Evolutionary conservation across 768 basidiomycete species (phyloP), one percentile per base, ranked within the genome.

Genomic region (Boletus coccyginus): DNA sequence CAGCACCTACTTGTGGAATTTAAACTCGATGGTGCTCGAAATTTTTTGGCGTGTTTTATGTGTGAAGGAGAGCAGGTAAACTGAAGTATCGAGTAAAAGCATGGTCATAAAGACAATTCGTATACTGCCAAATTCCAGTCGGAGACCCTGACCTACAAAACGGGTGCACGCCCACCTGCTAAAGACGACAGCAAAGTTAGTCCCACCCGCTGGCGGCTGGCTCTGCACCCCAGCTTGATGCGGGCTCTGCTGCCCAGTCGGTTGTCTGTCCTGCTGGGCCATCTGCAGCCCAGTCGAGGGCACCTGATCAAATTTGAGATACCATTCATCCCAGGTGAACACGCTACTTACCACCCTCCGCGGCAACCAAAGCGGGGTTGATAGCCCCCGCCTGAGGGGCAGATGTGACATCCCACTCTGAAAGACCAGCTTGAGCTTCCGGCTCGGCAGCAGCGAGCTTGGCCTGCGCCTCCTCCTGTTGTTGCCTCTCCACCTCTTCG

Each of bases 401-500:
- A 69, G 85, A 79, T 52, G 83, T 66, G 51, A 86, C 84, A 63
- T 91, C 90, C 90, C 92, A 92, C 66, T 92, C 90, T 46, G 79
- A 62, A 24, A 74, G 66, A 40, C 78, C 74, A 38, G 77, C 74
- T 64, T 82, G 88, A 43, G 69, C 74, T 55, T 75, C 83, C 60
- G 81, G 84, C 49, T 82, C 84, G 59, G 83, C 81, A 61, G 83
- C 79, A 49, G 75, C 74, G 50, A 78, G 75, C 77, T 94, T 94
- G 65, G 91, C 91, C 61, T 88, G 85, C 29, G 92, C 91, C 73
- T 92, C 93, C 72, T 94, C 95, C 70, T 91, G 87, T 71, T 94
- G 92, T 78, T 98, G 96, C 77, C 90, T 92, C 85, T 98, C 95
- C 65, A 98, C 91, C 77, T 99, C 97, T 74, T 99, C 95, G 59